Conservation (phyloP, 208 protist species). For the Acanthamoeba triangularis region DNA sequence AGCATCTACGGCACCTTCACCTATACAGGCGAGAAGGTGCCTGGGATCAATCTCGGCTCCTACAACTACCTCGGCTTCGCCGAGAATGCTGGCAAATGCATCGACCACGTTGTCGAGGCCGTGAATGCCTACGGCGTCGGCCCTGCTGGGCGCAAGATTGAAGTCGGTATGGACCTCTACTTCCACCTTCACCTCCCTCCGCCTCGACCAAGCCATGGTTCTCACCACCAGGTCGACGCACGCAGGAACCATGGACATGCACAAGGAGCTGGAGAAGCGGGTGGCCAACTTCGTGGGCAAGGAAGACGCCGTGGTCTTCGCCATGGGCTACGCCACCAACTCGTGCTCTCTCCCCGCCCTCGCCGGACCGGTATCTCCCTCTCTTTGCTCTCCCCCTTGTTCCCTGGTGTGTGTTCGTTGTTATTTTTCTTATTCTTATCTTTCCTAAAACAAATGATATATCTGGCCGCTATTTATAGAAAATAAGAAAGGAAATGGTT, state of each 20-base stretch:
- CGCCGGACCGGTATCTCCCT: constrained; percentile 81
- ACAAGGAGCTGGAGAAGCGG: constrained; percentile 84
- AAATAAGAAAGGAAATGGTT: too few species aligned
- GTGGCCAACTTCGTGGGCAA: constrained; percentile 90
- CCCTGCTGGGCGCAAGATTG: constrained; percentile 90
- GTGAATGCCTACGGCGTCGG: constrained; percentile 93
- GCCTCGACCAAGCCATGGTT: background rate
- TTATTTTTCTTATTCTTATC: too few species aligned
- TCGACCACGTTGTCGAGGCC: constrained; percentile 92
- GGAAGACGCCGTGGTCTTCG: constrained; percentile 89
- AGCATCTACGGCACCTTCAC: constrained; percentile 19
- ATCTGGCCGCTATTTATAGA: too few species aligned
- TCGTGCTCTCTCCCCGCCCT: constrained; percentile 88
- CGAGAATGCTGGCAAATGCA: constrained; percentile 94
- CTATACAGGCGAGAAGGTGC: constrained; percentile 91
- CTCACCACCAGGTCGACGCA: background rate
- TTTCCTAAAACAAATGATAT: too few species aligned
- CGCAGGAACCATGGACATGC: constrained; percentile 76
- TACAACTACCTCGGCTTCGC: constrained; percentile 99
- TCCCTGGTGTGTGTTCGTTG: too few species aligned
- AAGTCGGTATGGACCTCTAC: constrained; percentile 66
- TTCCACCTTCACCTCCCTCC: background rate
- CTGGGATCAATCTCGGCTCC: constrained; percentile 97
- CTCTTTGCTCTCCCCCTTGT: too few species aligned
- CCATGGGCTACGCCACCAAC: constrained; percentile 94